Base-by-base conservation (phyloP, 2,329 filamentous ascomycete genomes). In the Cladobotryum mycophilum region DNA sequence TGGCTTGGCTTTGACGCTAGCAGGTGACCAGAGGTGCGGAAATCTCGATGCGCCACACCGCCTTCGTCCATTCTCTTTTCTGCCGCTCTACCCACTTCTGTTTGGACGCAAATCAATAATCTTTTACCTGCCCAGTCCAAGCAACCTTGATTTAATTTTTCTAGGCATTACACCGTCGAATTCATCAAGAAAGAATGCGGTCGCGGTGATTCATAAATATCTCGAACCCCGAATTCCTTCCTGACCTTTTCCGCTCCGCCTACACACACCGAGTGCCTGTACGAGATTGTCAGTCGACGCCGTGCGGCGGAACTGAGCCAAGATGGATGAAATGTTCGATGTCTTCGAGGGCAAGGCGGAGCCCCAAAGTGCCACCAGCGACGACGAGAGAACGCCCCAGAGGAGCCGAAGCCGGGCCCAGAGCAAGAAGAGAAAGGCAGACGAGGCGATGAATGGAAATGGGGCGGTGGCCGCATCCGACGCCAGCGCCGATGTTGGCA, bases 391-490 rank as follows among this genome's bases (percentile, higher is more conserved):
- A 55, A 59, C 57, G 9, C 58, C 73, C 17, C 80, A 76, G 55
- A 76, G 74, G 58, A 71, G 65, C 60, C 79, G 81, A 51, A 83
- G 67, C 46, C 60, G 59, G 35, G 80, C 84, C 57, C 82, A 79
- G 68, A 87, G 75, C 72, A 93, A 90, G 73, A 96, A 96, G 78
- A 82, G 90, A 69, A 88, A 89, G 68, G 85, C 86, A 37, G 91
- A 90, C 66, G 89, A 89, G 55, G 80, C 82, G 53, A 81, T 89
- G 57, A 92, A 91, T 63, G 72, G 49, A 14, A 43, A 33, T 36
- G 40, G 33, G 30, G 45, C 34, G 9, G 45, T 34, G 9, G 48
- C 47, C 34, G 45, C 58, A 5, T 12, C 46, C 30, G 53, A 59
- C 45, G 56, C 53, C 17, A 45, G 47, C 13, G 47, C 43, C 55